Evolutionary conservation across 768 basidiomycete genomes (phyloP), one percentile per base, ranked within the genome.

Genomic region (Suillus sp.): DNA sequence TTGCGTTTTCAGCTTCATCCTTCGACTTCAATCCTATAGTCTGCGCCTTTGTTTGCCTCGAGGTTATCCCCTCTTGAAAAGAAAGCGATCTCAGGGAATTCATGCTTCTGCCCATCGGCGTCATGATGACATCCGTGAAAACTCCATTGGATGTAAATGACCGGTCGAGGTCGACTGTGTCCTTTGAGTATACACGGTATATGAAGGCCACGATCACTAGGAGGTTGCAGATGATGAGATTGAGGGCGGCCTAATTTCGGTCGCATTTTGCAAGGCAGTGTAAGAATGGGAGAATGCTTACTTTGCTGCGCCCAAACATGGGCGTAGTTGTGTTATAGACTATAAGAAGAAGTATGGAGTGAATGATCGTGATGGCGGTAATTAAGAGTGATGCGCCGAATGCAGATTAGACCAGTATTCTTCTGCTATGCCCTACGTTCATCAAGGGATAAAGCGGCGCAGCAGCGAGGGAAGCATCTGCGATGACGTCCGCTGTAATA

Each of bases 11-110:
- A 43, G 20, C 20, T n/a, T n/a, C 11, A 22, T 45, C 10, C n/a
- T n/a, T 45, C n/a, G 43, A 45, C n/a, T 22, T 45, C n/a, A 22
- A 2, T n/a, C n/a, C n/a, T 45, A n/a, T 11, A 22, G 0, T 11
- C 43, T 45, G n/a, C 43, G n/a, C n/a, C n/a, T 4, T 45, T 11
- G 5, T n/a, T n/a, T 45, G 43, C n/a, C n/a, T 45, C n/a, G 43
- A 45, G 43, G 43, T 45, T 35, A 99, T 37, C 35, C 8, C 22
- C 4, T 25, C 35, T 16, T 37, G 35, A 16, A 9, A 11, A 18
- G 35, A 37, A 34, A 18, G 3, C 16, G 35, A 56, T 7, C 6
- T 25, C 14, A 11, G 3, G 22, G 54, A 1, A 34, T 55, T 10
- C 4, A 35, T 37, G 54, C 14, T 25, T 9, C 16, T 1, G 7